Conservation (phyloP, 306 rosid genomes). For the Prunus fruticosa region DNA sequence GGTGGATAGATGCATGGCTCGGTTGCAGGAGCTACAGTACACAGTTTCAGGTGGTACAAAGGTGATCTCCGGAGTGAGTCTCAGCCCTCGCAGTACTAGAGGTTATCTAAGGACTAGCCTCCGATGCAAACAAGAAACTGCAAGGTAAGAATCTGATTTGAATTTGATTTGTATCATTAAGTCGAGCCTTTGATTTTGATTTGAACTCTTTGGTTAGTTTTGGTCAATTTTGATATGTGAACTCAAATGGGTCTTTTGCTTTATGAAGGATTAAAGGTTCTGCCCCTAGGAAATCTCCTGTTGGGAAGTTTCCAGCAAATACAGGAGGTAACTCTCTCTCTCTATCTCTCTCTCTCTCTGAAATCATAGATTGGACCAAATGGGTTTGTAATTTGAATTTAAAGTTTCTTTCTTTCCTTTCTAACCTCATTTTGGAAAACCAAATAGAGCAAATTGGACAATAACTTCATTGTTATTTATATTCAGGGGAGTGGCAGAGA, state of each 20-base stretch:
- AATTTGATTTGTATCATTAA: not conserved
- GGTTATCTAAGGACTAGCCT: conserved; percentile 81
- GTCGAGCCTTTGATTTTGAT: not conserved
- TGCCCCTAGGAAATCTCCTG: conserved; percentile 60
- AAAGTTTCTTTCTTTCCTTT: not conserved
- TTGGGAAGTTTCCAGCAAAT: conserved; percentile 67
- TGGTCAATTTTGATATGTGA: not conserved
- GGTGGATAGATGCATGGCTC: conserved; percentile 90
- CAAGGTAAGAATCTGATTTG: conserved; percentile 31
- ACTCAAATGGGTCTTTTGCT: conserved; percentile 21
- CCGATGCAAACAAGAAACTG: conserved; percentile 91
- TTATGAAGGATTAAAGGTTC: conserved; percentile 54
- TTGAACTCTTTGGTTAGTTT: not conserved
- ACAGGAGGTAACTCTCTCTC: conserved; percentile 46
- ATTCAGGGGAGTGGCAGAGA: conserved; percentile 74
- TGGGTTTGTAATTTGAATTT: not conserved
- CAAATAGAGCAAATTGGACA: not conserved
- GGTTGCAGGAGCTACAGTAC: conserved; percentile 88
- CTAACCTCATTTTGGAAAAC: not conserved
- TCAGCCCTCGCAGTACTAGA: conserved; percentile 93
- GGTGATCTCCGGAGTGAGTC: conserved; percentile 75
- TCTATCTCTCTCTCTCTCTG: not conserved
- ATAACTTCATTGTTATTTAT: not conserved
- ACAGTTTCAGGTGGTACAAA: conserved; percentile 77
- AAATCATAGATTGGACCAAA: not conserved